Evolutionary conservation across 2,329 filamentous ascomycete genomes (phyloP).

Genomic region (Paraphoma chrysanthemicola): DNA sequence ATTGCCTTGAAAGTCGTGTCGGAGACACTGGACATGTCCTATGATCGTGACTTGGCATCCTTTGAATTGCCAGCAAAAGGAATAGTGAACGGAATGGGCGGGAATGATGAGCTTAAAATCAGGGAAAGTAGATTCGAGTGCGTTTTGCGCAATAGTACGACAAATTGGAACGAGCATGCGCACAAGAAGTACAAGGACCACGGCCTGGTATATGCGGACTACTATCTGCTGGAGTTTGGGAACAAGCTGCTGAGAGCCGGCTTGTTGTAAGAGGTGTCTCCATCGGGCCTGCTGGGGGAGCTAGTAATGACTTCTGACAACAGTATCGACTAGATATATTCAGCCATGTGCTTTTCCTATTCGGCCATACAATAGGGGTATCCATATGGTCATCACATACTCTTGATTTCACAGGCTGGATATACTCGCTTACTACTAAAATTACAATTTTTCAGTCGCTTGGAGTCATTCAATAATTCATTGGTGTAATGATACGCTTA

Average conservation of each 20-base stretch:
- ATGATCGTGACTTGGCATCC: slow-evolving; percentile 35
- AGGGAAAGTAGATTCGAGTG: slow-evolving; percentile 49
- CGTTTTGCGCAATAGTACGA: slow-evolving; percentile 56
- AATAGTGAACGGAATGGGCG: slow-evolving; percentile 19
- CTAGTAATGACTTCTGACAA: no score
- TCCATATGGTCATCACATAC: no score
- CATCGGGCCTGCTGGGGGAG: no score
- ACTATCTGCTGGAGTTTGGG: slow-evolving; percentile 56
- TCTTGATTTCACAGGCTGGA: no score
- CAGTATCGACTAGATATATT: no score
- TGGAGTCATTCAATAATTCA: background rate
- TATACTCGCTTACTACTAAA: background rate
- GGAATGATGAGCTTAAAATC: slow-evolving; percentile 22
- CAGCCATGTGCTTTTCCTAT: no score
- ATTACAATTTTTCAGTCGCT: background rate
- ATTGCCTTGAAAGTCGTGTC: slow-evolving; percentile 29
- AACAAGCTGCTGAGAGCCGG: slow-evolving; percentile 53
- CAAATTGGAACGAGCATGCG: slow-evolving; percentile 57
- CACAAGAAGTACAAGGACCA: slow-evolving; percentile 55
- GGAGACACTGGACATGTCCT: slow-evolving; percentile 40
- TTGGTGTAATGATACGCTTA: background rate
- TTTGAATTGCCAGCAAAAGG: slow-evolving; percentile 19
- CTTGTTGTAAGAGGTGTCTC: slow-evolving; percentile 20
- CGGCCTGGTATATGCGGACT: slow-evolving; percentile 59
- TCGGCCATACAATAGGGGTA: no score